Conservation (phyloP, 805 yeast genomes). For the Wickerhamomyces xylosicus region DNA sequence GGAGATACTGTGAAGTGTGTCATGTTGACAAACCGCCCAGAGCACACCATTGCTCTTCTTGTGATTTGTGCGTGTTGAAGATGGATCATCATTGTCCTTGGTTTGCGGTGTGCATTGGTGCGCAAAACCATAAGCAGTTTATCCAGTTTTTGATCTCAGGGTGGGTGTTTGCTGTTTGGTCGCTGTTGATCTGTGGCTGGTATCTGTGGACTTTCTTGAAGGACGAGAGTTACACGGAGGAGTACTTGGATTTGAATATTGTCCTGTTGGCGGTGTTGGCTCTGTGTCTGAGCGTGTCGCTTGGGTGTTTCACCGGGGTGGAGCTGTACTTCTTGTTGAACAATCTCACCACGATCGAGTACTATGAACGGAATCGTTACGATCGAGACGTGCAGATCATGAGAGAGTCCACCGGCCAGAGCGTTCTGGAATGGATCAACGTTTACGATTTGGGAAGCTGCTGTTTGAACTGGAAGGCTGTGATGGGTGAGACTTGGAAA, state of each 20-base stretch:
- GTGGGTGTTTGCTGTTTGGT: conserved; percentile 33
- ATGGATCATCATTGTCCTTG: conserved; percentile 98
- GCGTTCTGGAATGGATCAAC: conserved; percentile 42
- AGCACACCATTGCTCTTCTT: conserved; percentile 74
- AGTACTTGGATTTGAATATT: conserved; percentile 44
- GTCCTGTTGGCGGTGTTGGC: conserved; percentile 50
- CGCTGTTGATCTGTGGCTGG: conserved; percentile 29
- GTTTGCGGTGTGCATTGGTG: conserved; percentile 87
- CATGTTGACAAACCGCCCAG: conserved; percentile 74
- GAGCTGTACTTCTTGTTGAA: conserved; percentile 45
- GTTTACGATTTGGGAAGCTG: conserved; percentile 77
- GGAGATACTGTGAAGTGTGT: conserved; percentile 64
- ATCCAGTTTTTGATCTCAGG: conserved; percentile 59
- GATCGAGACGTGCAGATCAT: conserved; percentile 25
- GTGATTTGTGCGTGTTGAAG: conserved; percentile 57
- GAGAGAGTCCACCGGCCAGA: conserved; percentile 33
- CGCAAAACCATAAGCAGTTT: conserved; percentile 68
- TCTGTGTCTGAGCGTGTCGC: conserved; percentile 42
- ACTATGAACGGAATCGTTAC: conserved; percentile 44
- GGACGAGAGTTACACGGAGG: conserved; percentile 26
- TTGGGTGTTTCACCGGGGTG: conserved; percentile 45
- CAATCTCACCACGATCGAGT: conserved; percentile 78
- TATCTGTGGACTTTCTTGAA: conserved; percentile 39
- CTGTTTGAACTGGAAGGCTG: no score
- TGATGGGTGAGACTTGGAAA: conserved; percentile 42